Percentiles rank a stretch among this genome's conserved stretches.
Conservation (phyloP, 1,139 yeast genomes). For the Zygosaccharomyces sapae region DNA sequence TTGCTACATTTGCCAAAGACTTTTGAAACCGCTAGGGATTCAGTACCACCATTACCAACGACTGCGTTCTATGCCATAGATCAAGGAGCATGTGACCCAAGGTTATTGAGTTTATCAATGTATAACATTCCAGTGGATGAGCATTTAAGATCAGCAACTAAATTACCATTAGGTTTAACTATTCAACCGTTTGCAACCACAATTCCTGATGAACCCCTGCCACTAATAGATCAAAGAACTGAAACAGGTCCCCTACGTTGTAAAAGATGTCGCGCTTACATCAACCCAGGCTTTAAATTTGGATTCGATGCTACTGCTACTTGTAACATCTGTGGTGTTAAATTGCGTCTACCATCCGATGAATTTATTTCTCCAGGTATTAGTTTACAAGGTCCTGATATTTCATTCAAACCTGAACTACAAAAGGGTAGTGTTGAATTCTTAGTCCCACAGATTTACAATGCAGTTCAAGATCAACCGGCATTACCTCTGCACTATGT, state of each 20-base stretch:
- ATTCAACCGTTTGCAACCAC: slow-evolving; percentile 79
- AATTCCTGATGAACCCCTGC: slow-evolving; percentile 50
- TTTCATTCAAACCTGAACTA: slow-evolving; percentile 66
- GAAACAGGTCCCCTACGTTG: slow-evolving; percentile 75
- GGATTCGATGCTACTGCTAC: slow-evolving; percentile 60
- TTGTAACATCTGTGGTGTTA: slow-evolving; percentile 85
- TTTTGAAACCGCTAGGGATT: slow-evolving; percentile 68
- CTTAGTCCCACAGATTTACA: slow-evolving; percentile 69
- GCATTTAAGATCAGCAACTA: slow-evolving; percentile 62
- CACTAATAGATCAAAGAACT: slow-evolving; percentile 50
- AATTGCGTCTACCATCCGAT: slow-evolving; percentile 65
- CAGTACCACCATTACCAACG: slow-evolving; percentile 79
- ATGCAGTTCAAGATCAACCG: slow-evolving; percentile 43
- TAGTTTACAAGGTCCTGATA: slow-evolving; percentile 58
- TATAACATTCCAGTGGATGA: slow-evolving; percentile 82
- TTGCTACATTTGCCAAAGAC: slow-evolving; percentile 43
- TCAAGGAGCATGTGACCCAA: slow-evolving; percentile 81
- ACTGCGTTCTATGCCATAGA: slow-evolving; percentile 67
- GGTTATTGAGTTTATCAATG: slow-evolving; percentile 74
- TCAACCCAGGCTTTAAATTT: slow-evolving; percentile 78
- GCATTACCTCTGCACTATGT: slow-evolving; percentile 62
- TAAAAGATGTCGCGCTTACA: slow-evolving; percentile 82
- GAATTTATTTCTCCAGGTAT: slow-evolving; percentile 62
- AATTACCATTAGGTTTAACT: slow-evolving; percentile 75
- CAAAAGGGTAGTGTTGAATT: slow-evolving; percentile 83